Base-by-base conservation (phyloP, 805 yeast genomes). In the Candida maesae region DNA sequence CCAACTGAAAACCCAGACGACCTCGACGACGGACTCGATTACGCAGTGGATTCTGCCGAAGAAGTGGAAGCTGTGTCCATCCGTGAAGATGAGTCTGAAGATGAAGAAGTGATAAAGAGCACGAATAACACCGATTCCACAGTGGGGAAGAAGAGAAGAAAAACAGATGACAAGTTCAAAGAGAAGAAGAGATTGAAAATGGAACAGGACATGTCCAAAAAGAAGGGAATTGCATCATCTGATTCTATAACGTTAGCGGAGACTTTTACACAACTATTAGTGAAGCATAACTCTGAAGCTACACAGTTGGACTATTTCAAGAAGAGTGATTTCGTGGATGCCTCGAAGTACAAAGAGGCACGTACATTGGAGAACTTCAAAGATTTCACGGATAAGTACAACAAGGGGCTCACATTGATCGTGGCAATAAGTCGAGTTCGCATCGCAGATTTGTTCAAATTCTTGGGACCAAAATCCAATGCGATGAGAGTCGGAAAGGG, bases 371-470 rank as follows among this genome's bases (percentile, higher is more conserved):
- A 71, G 2, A 77, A 79, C 48, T 66, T 84, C 41, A 61, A 74
- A 3, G 65, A 64, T 17, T 89, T 79, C 56, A 63, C 87, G 24
- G 66, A 67, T 28, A 60, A 64, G 28, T 75, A 70, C 45, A 75
- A 82, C 54, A 69, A 59, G 49, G 64, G 73, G 21, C 53, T 63
- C n/a, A 63, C 71, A 1, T 52, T 67, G 66, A 73, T 63, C 58
- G 78, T 48, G 61, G 81, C 90, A 1, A 74, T 84, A 69, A 86
- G 95, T 0, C 93, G 95, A 10, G 67, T 88, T 18, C 73, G 97
- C 50, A 93, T 88, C 2, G 91, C 96, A 55, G 96, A 90, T 53
- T 72, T 88, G 3, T 82, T 76, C 56, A 74, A 95, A 49, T 78
- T 84, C 1, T 55, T 76, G 61, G 60, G 60, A 0, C 55, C 57